Percentiles rank a stretch among this genome's conserved stretches.
Conservation (phyloP, 768 basidiomycete species). For the Suillus paluster region DNA sequence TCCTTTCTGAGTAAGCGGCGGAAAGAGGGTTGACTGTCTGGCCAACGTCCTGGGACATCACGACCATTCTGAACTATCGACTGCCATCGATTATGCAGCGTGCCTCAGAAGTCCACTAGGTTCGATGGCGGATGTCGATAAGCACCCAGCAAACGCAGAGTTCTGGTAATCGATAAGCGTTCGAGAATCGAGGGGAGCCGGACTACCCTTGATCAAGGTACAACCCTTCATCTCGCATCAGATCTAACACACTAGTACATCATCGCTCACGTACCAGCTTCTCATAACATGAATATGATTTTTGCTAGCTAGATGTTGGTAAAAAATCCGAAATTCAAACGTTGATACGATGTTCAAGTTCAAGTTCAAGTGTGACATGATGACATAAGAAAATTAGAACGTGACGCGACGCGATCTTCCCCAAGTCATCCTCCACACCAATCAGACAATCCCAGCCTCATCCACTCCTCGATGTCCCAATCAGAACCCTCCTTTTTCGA, state of each 20-base stretch:
- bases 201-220: not conserved
- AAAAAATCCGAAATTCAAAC: too few relatives aligned
- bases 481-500: conserved; percentile 70
- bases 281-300: not conserved
- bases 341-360: not conserved
- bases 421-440: too few relatives aligned
- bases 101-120: not conserved
- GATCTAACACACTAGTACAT: not conserved
- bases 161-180: not conserved
- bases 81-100: not conserved
- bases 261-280: not conserved
- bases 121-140: not conserved
- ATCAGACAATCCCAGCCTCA: not conserved
- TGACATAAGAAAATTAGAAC: not conserved
- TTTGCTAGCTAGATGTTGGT: not conserved
- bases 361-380: not conserved
- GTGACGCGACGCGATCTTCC: not conserved
- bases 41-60: not conserved
- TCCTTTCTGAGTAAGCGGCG: not conserved
- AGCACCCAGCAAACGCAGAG: not conserved
- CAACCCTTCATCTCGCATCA: not conserved
- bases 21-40: not conserved
- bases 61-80: not conserved
- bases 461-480: conserved; percentile 29
- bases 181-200: too few relatives aligned